phyloP scores from a whole-genome alignment of 805 yeast species.

The Lipomyces starkeyi region DNA sequence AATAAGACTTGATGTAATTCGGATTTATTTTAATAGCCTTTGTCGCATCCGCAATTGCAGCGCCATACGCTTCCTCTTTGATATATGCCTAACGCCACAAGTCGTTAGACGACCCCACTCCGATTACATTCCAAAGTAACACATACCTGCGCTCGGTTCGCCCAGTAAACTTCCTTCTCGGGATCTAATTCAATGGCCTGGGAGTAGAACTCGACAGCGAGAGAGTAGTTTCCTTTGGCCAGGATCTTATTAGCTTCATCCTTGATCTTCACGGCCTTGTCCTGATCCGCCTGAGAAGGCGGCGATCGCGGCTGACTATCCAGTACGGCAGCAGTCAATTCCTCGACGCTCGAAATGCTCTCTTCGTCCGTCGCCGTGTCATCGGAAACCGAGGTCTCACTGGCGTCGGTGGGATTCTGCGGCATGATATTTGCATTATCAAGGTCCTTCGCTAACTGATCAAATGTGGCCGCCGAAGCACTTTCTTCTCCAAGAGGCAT shows the following conservation, averaged over 20 bases:
- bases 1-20: slow-evolving; percentile 76
- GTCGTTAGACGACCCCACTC: neutral
- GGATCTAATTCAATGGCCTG: slow-evolving; percentile 76
- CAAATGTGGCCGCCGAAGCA: slow-evolving; percentile 3
- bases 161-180: slow-evolving; percentile 80
- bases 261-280: slow-evolving; percentile 80
- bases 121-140: slow-evolving; percentile 30
- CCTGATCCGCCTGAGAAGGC: slow-evolving; percentile 55
- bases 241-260: slow-evolving; percentile 87
- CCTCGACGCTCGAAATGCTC: slow-evolving; percentile 17
- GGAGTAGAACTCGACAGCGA: slow-evolving; percentile 78
- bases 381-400: neutral
- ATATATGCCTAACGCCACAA: slow-evolving; percentile 65
- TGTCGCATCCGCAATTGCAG: slow-evolving; percentile 80
- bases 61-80: slow-evolving; percentile 83
- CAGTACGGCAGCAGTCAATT: slow-evolving; percentile 6
- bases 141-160: slow-evolving; percentile 76
- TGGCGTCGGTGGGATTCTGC: slow-evolving; percentile 1
- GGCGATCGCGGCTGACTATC: slow-evolving; percentile 6
- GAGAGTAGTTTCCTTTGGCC: slow-evolving; percentile 71
- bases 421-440: slow-evolving; percentile 1
- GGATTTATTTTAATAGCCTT: slow-evolving; percentile 71
- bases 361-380: slow-evolving; percentile 10
- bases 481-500: neutral
- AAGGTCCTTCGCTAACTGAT: slow-evolving; percentile 7